Base-by-base conservation (phyloP, 2,329 filamentous ascomycete genomes). In the Trichoderma sp. region DNA sequence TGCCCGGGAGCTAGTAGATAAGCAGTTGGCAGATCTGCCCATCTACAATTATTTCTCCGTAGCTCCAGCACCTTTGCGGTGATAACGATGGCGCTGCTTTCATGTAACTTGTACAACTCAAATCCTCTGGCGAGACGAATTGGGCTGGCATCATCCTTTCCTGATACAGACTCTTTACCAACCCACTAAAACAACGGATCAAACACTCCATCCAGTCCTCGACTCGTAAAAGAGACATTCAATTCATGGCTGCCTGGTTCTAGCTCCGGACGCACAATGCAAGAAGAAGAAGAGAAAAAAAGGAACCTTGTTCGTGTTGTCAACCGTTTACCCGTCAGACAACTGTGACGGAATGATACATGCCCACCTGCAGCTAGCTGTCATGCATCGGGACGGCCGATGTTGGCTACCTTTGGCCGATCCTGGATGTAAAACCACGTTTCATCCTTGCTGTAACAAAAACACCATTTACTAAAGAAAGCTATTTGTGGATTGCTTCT, bases 21-120 rank as follows among this genome's bases (percentile, higher is more conserved):
- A 49, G 47, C 6, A 35, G n/a, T 60, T 31, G 37, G 58, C 24
- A 61, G 58, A 49, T 61, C 58, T 35, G n/a, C 40, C 24, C 29
- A 13, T 10, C 27, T 40, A 49, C 29, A 40, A 14, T 61, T 61
- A 61, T 61, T 61, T 61, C 58, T 61, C 58, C 58, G 58, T 49
- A 31, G 40, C 58, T 40, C 40, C 29, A 33, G 13, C 10, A 5
- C 47, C 47, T 49, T 49, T 49, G 6, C 40, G 3, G 16, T 5
- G 40, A 43, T 10, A 16, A 43, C 40, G 40, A 43, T n/a, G 19
- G 4, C 40, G n/a, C 40, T 43, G n/a, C 37, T 40, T 40, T 13
- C 14, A 40, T 16, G 35, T 14, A 16, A 16, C 35, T 16, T 40
- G 37, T 40, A 16, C 16, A 6, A n/a, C 16, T n/a, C 40, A 8